Evolutionary conservation across 176 grass and related monocot genomes (phyloP).

Genomic region (Carex pumila): DNA sequence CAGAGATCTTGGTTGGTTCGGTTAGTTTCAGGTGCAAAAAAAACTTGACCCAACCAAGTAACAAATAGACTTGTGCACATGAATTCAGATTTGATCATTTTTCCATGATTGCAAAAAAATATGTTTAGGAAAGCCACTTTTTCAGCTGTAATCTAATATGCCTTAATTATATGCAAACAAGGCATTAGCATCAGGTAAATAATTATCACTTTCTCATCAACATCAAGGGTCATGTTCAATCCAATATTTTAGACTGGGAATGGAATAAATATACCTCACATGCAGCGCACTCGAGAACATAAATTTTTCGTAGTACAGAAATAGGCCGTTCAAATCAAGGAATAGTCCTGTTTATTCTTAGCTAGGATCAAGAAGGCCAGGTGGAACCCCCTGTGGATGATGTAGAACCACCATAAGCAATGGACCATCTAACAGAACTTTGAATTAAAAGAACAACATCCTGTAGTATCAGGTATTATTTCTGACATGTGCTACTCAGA

Average conservation of each 20-base stretch:
- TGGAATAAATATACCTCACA: not conserved
- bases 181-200: not conserved
- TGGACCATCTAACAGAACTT: not conserved
- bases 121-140: not conserved
- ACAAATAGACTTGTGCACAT: not conserved
- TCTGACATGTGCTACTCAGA: not conserved
- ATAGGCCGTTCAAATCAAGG: not conserved
- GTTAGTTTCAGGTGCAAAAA: not conserved
- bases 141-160: not conserved
- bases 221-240: not conserved
- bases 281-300: not conserved
- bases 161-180: not conserved
- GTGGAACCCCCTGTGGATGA: not conserved
- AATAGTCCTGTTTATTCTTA: not conserved
- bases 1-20: not conserved
- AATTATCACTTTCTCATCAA: not conserved
- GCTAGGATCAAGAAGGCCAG: not conserved
- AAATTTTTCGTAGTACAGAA: not conserved
- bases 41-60: not conserved
- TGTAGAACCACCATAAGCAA: not conserved
- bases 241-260: not conserved
- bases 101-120: not conserved
- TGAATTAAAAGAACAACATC: not conserved
- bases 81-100: not conserved
- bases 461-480: not conserved